Evolutionary conservation across 768 basidiomycete species (phyloP).

Genomic region (Tricholoma hemisulphureum): DNA sequence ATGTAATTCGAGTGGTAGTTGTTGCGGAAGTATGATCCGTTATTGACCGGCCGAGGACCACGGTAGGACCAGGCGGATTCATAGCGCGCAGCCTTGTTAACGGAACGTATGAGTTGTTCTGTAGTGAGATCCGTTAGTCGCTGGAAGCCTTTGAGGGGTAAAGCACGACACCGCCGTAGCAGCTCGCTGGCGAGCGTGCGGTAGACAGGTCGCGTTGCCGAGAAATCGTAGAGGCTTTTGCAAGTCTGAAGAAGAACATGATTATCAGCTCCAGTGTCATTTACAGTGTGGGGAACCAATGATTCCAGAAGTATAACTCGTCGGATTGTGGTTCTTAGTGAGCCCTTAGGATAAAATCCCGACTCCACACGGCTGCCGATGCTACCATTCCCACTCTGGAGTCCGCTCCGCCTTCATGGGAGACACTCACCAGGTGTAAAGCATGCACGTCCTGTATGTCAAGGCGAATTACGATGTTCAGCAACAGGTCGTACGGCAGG

Average conservation of each 20-base stretch:
- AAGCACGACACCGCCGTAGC: conserved; percentile 62
- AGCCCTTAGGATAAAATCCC: neutral
- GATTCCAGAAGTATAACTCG: neutral
- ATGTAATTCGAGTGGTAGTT: conserved; percentile 39
- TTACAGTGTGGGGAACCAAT: neutral
- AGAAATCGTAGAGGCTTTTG: conserved; percentile 57
- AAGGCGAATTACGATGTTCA: conserved; percentile 65
- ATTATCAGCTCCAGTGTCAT: neutral
- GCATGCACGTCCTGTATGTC: conserved; percentile 59
- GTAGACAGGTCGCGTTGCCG: conserved; percentile 66
- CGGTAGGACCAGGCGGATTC: conserved; percentile 63
- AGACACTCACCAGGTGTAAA: conserved; percentile 57
- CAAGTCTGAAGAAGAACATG: conserved; percentile 49
- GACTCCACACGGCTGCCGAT: neutral
- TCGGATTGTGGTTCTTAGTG: neutral
- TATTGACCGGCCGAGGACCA: conserved; percentile 51
- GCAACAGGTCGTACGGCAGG: conserved; percentile 68
- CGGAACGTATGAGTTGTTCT: conserved; percentile 56
- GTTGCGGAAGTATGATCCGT: conserved; percentile 28
- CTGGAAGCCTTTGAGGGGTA: conserved; percentile 70
- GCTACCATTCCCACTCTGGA: neutral
- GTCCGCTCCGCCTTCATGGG: neutral
- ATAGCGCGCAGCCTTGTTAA: conserved; percentile 60
- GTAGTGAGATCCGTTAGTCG: conserved; percentile 65
- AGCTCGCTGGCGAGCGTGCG: conserved; percentile 61